phyloP scores from a whole-genome alignment of 805 yeast genomes.

The Candida suzukii region DNA sequence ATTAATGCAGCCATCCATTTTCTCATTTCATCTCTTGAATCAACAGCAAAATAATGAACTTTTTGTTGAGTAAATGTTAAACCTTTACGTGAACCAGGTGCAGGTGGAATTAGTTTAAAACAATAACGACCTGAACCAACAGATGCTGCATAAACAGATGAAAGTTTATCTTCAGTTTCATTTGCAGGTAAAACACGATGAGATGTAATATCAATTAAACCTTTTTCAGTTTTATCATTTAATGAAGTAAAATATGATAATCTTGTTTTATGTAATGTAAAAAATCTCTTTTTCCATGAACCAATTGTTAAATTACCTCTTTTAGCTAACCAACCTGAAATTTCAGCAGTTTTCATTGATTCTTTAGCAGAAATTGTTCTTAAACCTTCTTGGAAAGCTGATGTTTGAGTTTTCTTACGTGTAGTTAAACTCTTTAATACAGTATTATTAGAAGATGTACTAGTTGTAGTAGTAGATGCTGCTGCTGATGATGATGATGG shows the following conservation, averaged over 20 bases:
- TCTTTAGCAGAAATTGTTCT: constrained; percentile 67
- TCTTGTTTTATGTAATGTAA: constrained; percentile 87
- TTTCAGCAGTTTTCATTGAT: constrained; percentile 67
- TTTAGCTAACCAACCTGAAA: constrained; percentile 95
- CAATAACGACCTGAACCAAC: constrained; percentile 93
- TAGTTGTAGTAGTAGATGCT: too few relatives aligned
- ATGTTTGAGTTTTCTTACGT: constrained; percentile 56
- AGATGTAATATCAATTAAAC: constrained; percentile 91
- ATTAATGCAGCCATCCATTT: constrained; percentile 91
- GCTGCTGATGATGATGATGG: too few relatives aligned
- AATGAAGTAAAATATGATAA: constrained; percentile 78
- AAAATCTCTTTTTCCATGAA: constrained; percentile 86
- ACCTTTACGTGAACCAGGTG: constrained; percentile 94
- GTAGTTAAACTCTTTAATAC: constrained; percentile 35
- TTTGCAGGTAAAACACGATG: constrained; percentile 82
- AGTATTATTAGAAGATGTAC: constrained; percentile 36
- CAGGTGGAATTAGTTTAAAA: constrained; percentile 92
- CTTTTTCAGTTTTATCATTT: constrained; percentile 79
- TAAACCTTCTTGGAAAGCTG: constrained; percentile 86
- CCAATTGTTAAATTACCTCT: constrained; percentile 78
- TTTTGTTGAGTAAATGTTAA: constrained; percentile 94
- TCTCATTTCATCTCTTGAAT: constrained; percentile 84
- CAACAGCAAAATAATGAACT: constrained; percentile 94
- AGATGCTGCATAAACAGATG: constrained; percentile 84
- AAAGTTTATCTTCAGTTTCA: constrained; percentile 68